Conservation (phyloP, 192 early-diverging fungal genomes). For the Coemansia erecta region DNA sequence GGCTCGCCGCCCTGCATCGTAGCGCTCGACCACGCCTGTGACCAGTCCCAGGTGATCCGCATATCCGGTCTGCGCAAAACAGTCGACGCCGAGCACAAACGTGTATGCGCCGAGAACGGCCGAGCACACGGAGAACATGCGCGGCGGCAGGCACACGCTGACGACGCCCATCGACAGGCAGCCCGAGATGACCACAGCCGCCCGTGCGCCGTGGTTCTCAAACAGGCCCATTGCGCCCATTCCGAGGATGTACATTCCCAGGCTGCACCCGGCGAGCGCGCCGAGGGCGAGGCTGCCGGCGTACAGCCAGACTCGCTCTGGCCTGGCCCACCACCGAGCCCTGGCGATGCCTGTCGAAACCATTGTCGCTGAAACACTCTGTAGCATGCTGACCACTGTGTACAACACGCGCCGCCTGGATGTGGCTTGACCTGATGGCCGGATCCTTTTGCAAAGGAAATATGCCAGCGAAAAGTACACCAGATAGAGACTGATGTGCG, state of each 20-base stretch:
- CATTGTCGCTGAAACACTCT: not conserved
- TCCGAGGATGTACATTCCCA: too few species aligned
- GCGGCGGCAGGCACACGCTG: not conserved
- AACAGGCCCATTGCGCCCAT: too few species aligned
- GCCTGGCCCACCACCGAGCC: too few species aligned
- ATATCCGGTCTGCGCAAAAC: conserved; percentile 16
- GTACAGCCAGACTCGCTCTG: too few species aligned
- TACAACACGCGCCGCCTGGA: conserved; percentile 4
- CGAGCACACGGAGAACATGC: conserved; percentile 2
- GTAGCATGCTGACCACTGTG: conserved; percentile 6
- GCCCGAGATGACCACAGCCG: not conserved
- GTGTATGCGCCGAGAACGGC: conserved; percentile 12
- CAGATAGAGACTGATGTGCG: not conserved
- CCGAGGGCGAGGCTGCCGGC: too few species aligned
- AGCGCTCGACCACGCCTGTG: not conserved
- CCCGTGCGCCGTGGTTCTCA: too few species aligned
- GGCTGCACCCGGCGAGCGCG: too few species aligned
- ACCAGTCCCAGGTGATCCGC: conserved; percentile 2
- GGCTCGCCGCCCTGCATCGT: conserved; percentile 1
- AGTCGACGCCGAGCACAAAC: conserved; percentile 16
- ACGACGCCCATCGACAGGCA: not conserved
- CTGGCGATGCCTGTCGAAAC: too few species aligned
- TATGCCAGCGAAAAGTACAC: conserved; percentile 2
- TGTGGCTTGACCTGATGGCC: not conserved
- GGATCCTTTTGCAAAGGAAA: conserved; percentile 6